These are phyloP conservation scores for Apiotrichum gracile DNA, from an alignment of 1,284 basidiomycete species.

Conservation along the genomic window DNA sequence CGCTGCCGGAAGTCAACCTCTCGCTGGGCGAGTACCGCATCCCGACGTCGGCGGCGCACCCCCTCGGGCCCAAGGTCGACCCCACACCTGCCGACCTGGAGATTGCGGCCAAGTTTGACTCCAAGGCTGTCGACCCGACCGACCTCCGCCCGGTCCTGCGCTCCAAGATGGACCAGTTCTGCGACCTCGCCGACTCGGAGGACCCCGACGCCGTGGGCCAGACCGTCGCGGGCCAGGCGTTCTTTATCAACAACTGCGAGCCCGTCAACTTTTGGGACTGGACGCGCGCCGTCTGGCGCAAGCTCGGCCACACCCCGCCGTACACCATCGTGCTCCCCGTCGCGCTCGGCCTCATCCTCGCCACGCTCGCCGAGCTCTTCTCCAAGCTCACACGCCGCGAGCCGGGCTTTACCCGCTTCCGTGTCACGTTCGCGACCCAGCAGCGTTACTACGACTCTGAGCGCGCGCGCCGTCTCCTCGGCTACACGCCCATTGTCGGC, in stretches of 20 bases:
- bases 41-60: slow-evolving; percentile 70
- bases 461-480: slow-evolving; percentile 82
- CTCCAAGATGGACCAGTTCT: slow-evolving; percentile 53
- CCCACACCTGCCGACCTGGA: slow-evolving; percentile 54
- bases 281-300: slow-evolving; percentile 74
- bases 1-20: slow-evolving; percentile 59
- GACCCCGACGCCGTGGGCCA: slow-evolving; percentile 20
- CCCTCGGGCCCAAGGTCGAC: slow-evolving; percentile 68
- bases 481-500: slow-evolving; percentile 86
- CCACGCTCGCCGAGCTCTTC: slow-evolving; percentile 67
- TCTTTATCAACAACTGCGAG: slow-evolving; percentile 97
- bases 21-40: slow-evolving; percentile 60
- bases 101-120: slow-evolving; percentile 59
- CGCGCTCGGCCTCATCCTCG: slow-evolving; percentile 63
- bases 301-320: slow-evolving; percentile 59
- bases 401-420: slow-evolving; percentile 83
- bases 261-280: slow-evolving; percentile 97
- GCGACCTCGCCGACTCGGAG: slow-evolving; percentile 42
- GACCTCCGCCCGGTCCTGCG: slow-evolving; percentile 59
- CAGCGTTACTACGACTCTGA: slow-evolving; percentile 90
- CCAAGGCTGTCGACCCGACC: slow-evolving; percentile 44
- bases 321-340: slow-evolving; percentile 59
- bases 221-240: slow-evolving; percentile 81
- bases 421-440: slow-evolving; percentile 64
- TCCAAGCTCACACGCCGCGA: slow-evolving; percentile 71